A percentile compares a stretch with the other conserved stretches of the same genome.
phyloP scores from a whole-genome alignment of 2,329 filamentous ascomycete species.

The Zasmidium cellare region DNA sequence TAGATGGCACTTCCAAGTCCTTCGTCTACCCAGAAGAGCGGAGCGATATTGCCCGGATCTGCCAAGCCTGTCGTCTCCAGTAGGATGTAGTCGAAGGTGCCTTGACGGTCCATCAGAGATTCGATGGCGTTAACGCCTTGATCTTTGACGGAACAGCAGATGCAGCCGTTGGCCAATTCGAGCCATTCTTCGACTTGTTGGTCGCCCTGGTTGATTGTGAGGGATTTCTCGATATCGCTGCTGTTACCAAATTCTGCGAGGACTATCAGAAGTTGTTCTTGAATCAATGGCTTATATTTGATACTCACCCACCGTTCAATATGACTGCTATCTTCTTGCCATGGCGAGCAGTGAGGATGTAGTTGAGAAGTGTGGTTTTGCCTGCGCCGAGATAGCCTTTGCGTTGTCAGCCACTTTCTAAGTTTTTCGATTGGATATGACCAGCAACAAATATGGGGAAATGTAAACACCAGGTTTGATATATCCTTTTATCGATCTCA shows the following conservation, averaged over 20 bases:
- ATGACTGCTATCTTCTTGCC: slow-evolving; percentile 98
- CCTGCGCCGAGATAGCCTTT: slow-evolving; percentile 90
- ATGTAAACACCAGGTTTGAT: too few relatives aligned
- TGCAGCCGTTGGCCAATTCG: slow-evolving; percentile 92
- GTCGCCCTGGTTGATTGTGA: slow-evolving; percentile 79
- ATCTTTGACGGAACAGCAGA: slow-evolving; percentile 98
- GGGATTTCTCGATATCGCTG: slow-evolving; percentile 90
- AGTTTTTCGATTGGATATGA: background rate
- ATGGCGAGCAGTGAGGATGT: slow-evolving; percentile 91
- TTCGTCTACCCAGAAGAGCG: slow-evolving; percentile 96
- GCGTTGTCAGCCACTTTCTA: slow-evolving; percentile 1
- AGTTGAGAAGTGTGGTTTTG: slow-evolving; percentile 93
- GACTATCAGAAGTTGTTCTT: background rate
- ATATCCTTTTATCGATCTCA: too few relatives aligned
- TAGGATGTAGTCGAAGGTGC: slow-evolving; percentile 94
- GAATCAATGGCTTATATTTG: background rate
- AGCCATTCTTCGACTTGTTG: slow-evolving; percentile 89
- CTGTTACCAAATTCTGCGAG: slow-evolving; percentile 47
- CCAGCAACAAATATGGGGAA: too few relatives aligned
- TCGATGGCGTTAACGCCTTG: slow-evolving; percentile 93
- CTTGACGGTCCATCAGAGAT: slow-evolving; percentile 89
- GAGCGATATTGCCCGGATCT: slow-evolving; percentile 92
- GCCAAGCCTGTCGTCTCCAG: slow-evolving; percentile 94
- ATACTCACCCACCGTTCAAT: slow-evolving; percentile 68
- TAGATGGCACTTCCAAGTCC: slow-evolving; percentile 94